These are phyloP conservation scores for Moesziomyces sp. DNA, from an alignment of 1,284 basidiomycete species.

Conservation along the genomic window DNA sequence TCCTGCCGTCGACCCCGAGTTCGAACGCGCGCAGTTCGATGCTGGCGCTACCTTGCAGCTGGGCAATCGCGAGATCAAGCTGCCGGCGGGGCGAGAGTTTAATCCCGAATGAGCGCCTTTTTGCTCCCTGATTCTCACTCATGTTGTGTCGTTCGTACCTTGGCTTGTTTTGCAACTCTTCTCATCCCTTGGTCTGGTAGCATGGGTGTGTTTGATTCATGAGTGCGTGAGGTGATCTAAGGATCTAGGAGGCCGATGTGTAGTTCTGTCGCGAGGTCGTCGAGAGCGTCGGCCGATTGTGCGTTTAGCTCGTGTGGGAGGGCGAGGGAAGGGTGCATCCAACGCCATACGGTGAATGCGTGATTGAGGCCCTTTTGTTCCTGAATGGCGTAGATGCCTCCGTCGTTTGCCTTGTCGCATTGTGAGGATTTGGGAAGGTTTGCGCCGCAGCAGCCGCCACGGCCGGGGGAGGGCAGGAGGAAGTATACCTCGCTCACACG, in stretches of 20 bases:
- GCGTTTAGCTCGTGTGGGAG: background rate
- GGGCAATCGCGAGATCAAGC: constrained; percentile 25
- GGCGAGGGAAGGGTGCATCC: constrained; percentile 32
- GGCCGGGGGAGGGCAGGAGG: constrained; percentile 50
- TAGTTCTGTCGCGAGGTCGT: constrained; percentile 15
- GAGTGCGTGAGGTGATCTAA: constrained; percentile 1
- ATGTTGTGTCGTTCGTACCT: too few relatives aligned
- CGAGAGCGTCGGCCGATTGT: background rate
- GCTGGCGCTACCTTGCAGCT: constrained; percentile 16
- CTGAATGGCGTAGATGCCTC: constrained; percentile 67
- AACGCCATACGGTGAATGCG: constrained; percentile 68
- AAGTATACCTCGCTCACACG: constrained; percentile 60
- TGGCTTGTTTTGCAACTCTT: background rate
- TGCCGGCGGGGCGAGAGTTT: background rate
- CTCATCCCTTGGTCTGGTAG: too few relatives aligned
- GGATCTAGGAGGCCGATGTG: constrained; percentile 40
- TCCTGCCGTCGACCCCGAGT: constrained; percentile 21
- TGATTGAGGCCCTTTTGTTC: constrained; percentile 69
- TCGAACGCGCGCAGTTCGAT: constrained; percentile 23
- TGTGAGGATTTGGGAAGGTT: background rate
- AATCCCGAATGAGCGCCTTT: background rate
- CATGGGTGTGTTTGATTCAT: background rate
- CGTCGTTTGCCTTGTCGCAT: constrained; percentile 49
- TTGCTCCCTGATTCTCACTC: background rate
- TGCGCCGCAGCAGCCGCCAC: constrained; percentile 62